Base-by-base conservation (phyloP, 2,329 filamentous ascomycete genomes). In the Trichoderma afroharzianum region DNA sequence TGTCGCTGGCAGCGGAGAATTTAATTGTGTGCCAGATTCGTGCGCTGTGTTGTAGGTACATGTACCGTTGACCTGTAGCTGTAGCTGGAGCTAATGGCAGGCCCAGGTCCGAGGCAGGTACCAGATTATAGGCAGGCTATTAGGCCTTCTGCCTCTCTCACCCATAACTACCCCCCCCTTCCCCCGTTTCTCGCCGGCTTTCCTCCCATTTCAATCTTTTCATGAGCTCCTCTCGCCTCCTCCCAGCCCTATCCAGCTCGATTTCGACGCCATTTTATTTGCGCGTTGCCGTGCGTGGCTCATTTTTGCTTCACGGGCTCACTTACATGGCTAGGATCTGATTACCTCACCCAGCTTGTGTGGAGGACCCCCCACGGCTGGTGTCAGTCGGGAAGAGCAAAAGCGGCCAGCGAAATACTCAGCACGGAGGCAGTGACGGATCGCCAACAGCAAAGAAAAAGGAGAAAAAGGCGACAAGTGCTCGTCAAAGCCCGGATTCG, bases 101-200 rank as follows among this genome's bases (percentile, higher is more conserved):
- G 68, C 43, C 61, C 47, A 30, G 53, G 59, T 67, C 55, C 47
- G 47, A 53, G 62, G 62, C 63, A 66, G 62, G 55, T 71, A 62
- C 53, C 32, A 67, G 39, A 53, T 30, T 32, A 32, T 59, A 58
- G 70, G 63, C 70, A 69, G 70, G 66, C 66, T 78, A 76, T 77
- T 77, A 79, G 59, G 67, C 43, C 71, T 53, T 72, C 63, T 67
- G 63, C 50, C 63, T 67, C 62, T 64, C 61, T 70, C 59, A 66
- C 80, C 79, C 79, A 80, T 80, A 81, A 79, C 78, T 80, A 77
- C 50, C 79, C 78, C 78, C n/a, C 78, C 77, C 77, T 77, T 76
- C 79, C 80, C 79, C 79, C 76, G 78, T 70, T 77, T 76, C 74
- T 76, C 78, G 73, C 76, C 76, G 74, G 72, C 74, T 75, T 78